Conservation (phyloP, 805 yeast genomes). For the Zygosaccharomyces bisporus region DNA sequence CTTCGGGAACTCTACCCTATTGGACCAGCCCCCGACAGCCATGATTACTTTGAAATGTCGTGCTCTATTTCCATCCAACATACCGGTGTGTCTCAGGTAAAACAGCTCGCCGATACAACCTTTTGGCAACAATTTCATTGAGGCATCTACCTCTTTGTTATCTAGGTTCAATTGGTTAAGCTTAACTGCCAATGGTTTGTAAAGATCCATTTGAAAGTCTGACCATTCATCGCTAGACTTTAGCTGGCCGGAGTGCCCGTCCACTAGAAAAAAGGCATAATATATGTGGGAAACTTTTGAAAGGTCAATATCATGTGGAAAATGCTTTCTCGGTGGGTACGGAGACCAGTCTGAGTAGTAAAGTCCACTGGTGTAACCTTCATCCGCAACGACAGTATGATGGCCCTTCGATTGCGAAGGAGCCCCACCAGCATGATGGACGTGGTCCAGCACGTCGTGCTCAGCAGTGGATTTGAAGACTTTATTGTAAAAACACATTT, state of each 20-base stretch:
- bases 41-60: slow-evolving; percentile 52
- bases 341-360: slow-evolving; percentile 66
- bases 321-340: slow-evolving; percentile 54
- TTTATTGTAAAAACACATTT: slow-evolving; percentile 18
- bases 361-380: slow-evolving; percentile 34
- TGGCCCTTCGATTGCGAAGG: slow-evolving; percentile 5
- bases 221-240: slow-evolving; percentile 61
- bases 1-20: slow-evolving; percentile 46
- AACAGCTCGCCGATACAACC: slow-evolving; percentile 53
- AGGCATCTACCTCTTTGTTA: neutral
- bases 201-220: slow-evolving; percentile 45
- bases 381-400: neutral
- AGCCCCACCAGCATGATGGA: neutral
- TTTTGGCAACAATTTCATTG: slow-evolving; percentile 17
- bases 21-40: slow-evolving; percentile 84
- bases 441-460: slow-evolving; percentile 11
- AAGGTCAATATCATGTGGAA: slow-evolving; percentile 60
- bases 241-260: slow-evolving; percentile 50
- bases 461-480: slow-evolving; percentile 11
- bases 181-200: slow-evolving; percentile 19
- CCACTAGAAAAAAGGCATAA: slow-evolving; percentile 71
- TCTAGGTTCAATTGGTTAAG: slow-evolving; percentile 5
- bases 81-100: slow-evolving; percentile 40
- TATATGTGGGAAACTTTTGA: slow-evolving; percentile 59
- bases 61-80: slow-evolving; percentile 8